Evolutionary conservation across 768 basidiomycete species (phyloP).

Genomic region (Amanita fuliginea): DNA sequence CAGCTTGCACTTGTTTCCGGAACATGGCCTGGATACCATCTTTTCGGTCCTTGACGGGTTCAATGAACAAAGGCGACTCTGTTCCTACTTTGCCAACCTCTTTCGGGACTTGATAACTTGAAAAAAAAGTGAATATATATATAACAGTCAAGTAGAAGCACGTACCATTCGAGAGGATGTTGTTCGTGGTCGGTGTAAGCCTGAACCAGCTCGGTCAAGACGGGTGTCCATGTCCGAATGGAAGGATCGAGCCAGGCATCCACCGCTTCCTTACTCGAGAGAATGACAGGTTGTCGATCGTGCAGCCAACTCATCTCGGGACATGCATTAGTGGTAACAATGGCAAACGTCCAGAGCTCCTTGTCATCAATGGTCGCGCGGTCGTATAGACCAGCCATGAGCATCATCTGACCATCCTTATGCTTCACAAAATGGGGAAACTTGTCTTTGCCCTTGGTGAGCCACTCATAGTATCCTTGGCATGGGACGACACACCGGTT

Average conservation of each 20-base stretch:
- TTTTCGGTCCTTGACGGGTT: constrained; percentile 67
- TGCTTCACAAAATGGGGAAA: constrained; percentile 75
- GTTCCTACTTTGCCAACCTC: constrained; percentile 88
- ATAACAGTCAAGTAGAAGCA: not conserved
- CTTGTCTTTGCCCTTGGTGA: constrained; percentile 70
- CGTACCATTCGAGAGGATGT: constrained; percentile 60
- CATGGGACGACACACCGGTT: constrained; percentile 82
- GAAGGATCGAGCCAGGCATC: constrained; percentile 74
- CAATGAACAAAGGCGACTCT: constrained; percentile 73
- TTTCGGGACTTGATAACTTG: constrained; percentile 83
- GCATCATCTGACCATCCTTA: constrained; percentile 53
- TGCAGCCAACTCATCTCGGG: constrained; percentile 79
- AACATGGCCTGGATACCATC: constrained; percentile 87
- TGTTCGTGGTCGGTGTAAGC: constrained; percentile 40
- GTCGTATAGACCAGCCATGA: constrained; percentile 87
- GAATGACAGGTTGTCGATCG: constrained; percentile 79
- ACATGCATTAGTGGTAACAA: constrained; percentile 75
- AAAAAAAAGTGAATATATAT: not conserved
- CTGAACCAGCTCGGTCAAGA: constrained; percentile 46
- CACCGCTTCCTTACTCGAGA: constrained; percentile 50
- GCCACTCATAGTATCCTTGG: constrained; percentile 86
- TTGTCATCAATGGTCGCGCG: constrained; percentile 50
- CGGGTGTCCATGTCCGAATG: constrained; percentile 49
- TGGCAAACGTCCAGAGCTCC: constrained; percentile 71
- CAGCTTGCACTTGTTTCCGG: constrained; percentile 36